Base-by-base conservation (phyloP, 345 rosid genomes). In the Nasturtium officinale region DNA sequence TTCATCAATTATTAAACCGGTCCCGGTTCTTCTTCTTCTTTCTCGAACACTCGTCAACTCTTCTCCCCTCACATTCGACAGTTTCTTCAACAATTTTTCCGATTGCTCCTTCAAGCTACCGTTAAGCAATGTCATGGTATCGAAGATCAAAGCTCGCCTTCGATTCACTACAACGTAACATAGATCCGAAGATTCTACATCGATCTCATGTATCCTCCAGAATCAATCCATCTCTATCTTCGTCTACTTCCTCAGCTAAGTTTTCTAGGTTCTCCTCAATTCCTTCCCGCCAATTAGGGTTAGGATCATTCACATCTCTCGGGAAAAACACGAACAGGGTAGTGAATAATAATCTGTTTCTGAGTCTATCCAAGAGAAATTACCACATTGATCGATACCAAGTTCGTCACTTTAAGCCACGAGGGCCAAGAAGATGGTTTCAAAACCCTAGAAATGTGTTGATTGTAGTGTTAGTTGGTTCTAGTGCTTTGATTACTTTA, bases 341-440 rank as follows among this genome's bases (percentile, higher is more conserved):
- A 38, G 57, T 29, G 9, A 51, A 42, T 23, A 82, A 68, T 62
- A n/a, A n/a, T n/a, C 84, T 77, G 4, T 80, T 54, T 61, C 29
- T 56, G 38, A 76, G 46, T 10, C 60, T 43, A 16, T 53, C 82
- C 7, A 90, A 73, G 83, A 80, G 97, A 55, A 83, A 57, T 69
- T 91, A 91, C 80, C 87, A 88, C 57, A 94, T 89, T 8, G 99
- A 90, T 62, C 83, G 92, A 8, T 26, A 79, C 61, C 82, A 72
- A 3, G 87, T 87, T 33, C 83, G 81, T 5, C 98, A 87, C 63
- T 95, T 95, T 68, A 82, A 74, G 81, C 94, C 87, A 1, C 85
- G 96, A 23, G 96, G 96, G 50, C 94, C 85, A 0, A 54, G 52
- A 51, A 53, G 82, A 47, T 95, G 97, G 98, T 69, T 85, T 18